Conservation (phyloP, 257 asterid species). For the Solanum chiquidenum region DNA sequence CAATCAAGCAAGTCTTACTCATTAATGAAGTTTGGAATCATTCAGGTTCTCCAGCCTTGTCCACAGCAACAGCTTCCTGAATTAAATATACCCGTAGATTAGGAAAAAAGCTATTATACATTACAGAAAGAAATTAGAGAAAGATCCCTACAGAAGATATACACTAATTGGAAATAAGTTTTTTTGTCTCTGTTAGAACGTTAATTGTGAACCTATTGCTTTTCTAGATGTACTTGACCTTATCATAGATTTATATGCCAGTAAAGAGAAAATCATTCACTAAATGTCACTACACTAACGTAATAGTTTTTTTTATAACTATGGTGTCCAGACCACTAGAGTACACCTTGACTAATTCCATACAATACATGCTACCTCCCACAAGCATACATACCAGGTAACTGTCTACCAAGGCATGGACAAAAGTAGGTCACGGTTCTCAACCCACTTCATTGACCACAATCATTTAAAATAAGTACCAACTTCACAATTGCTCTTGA, state of each 20-base stretch:
- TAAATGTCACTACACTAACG: background rate
- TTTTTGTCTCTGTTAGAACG: background rate
- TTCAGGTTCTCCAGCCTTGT: constrained; percentile 34
- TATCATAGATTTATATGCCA: background rate
- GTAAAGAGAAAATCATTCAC: background rate
- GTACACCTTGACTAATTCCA: background rate
- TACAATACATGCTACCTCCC: background rate
- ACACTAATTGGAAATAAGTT: background rate
- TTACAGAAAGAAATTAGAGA: background rate
- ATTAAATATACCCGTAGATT: background rate
- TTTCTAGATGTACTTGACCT: background rate
- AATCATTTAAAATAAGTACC: background rate
- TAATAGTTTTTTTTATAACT: background rate
- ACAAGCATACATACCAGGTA: background rate
- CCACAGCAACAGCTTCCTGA: constrained; percentile 24
- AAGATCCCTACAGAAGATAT: background rate
- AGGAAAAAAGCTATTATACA: background rate
- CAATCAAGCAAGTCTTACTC: constrained; percentile 22
- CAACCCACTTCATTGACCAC: background rate
- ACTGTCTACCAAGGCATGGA: background rate
- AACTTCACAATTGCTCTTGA: background rate
- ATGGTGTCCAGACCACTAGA: background rate
- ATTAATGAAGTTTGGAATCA: background rate
- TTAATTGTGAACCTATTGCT: background rate
- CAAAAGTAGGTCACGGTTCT: background rate